Evolutionary conservation across 139 green algal species (phyloP).

Genomic region (Volvox reticuliferus): DNA sequence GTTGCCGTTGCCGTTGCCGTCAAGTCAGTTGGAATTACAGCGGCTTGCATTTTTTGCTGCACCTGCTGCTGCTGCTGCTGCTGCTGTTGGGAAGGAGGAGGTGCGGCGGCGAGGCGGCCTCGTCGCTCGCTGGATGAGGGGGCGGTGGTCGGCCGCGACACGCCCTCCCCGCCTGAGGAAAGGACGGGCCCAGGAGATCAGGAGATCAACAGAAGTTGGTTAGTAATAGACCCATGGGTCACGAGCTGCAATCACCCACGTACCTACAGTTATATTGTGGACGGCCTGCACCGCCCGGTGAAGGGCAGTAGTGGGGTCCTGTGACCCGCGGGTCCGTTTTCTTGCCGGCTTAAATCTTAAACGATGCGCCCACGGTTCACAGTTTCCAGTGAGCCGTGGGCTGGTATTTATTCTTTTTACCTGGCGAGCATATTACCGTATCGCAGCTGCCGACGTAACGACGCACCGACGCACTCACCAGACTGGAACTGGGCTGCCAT

Average conservation of each 20-base stretch:
- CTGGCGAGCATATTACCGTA: neutral
- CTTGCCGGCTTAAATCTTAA: too few species aligned
- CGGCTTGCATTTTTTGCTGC: neutral
- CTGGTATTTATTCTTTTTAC: too few species aligned
- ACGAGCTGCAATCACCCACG: too few species aligned
- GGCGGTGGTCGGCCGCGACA: conserved; percentile 34
- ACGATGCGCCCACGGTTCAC: too few species aligned
- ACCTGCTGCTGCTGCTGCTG: neutral
- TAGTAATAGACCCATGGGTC: too few species aligned
- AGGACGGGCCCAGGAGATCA: neutral
- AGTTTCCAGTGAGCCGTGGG: too few species aligned
- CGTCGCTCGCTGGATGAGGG: conserved; percentile 44
- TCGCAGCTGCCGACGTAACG: neutral
- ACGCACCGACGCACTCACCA: neutral
- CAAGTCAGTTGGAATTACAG: neutral
- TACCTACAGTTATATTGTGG: too few species aligned
- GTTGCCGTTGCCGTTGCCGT: neutral
- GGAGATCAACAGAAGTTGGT: too few species aligned
- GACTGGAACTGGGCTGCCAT: conserved; percentile 43
- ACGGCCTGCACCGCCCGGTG: too few species aligned
- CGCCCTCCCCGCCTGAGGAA: conserved; percentile 41
- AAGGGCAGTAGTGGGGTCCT: too few species aligned
- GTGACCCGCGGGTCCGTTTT: too few species aligned
- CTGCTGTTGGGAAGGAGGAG: neutral
- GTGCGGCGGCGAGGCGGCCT: neutral